Percentiles rank a stretch among this genome's conserved stretches.
Conservation (phyloP, 108 stramenopile genomes). For the Nitzschia sp. region DNA sequence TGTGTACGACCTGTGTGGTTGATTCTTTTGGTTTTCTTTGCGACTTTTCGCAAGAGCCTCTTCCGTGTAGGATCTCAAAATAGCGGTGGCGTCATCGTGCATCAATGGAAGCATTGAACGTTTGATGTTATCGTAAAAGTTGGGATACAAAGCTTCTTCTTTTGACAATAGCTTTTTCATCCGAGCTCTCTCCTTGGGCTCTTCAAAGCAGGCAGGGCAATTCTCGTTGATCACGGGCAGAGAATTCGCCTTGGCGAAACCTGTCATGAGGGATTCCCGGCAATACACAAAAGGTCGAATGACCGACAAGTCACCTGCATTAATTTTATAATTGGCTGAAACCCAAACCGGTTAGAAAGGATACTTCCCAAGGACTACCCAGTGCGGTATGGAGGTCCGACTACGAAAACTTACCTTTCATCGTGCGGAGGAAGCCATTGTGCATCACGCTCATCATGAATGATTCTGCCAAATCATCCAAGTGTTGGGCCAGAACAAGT, state of each 20-base stretch:
- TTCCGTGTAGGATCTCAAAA: conserved; percentile 79
- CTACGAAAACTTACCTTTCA: conserved; percentile 20
- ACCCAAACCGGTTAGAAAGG: conserved; percentile 44
- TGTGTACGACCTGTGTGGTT: not conserved
- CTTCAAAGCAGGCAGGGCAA: conserved; percentile 99
- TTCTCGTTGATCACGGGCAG: conserved; percentile 99
- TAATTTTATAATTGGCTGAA: conserved; percentile 90
- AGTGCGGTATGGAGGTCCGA: no score
- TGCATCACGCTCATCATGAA: conserved; percentile 98
- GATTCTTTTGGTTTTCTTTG: conserved; percentile 41
- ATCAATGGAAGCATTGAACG: conserved; percentile 70
- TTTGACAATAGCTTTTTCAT: conserved; percentile 91
- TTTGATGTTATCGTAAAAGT: conserved; percentile 83
- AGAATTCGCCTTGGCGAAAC: conserved; percentile 84
- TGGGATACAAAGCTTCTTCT: conserved; percentile 90
- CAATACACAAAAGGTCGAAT: conserved; percentile 96
- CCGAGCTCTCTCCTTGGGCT: conserved; percentile 97
- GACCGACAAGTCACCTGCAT: conserved; percentile 91
- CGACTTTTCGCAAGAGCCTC: conserved; percentile 78
- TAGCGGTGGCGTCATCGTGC: conserved; percentile 83
- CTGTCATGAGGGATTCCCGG: conserved; percentile 91
- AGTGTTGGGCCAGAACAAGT: conserved; percentile 96
- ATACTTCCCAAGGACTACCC: conserved; percentile 35
- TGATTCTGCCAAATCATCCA: conserved; percentile 97
- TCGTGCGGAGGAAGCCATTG: conserved; percentile 95